Conservation (phyloP, 2,329 filamentous ascomycete genomes). For the Leptosphaerulina australis region DNA sequence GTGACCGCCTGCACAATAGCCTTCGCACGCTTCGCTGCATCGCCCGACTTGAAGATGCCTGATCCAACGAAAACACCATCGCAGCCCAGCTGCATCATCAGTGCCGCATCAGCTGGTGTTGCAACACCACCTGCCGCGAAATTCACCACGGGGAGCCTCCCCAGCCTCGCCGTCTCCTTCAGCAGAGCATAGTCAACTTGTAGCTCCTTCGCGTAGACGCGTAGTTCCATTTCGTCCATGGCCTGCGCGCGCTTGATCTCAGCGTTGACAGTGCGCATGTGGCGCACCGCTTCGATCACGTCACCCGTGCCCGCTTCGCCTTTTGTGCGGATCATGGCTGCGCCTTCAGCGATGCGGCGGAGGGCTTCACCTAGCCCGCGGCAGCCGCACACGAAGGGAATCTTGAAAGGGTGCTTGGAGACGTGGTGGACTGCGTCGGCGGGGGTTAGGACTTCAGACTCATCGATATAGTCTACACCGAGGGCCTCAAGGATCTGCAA, state of each 20-base stretch:
- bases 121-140: constrained; percentile 99
- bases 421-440: constrained; percentile 92
- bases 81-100: constrained; percentile 99
- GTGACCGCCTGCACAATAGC: constrained; percentile 95
- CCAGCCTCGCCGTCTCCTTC: constrained; percentile 83
- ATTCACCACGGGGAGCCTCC: constrained; percentile 92
- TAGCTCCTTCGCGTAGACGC: constrained; percentile 80
- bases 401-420: constrained; percentile 80
- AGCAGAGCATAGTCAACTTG: constrained; percentile 79
- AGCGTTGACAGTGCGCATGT: constrained; percentile 87
- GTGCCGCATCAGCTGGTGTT: constrained; percentile 93
- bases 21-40: constrained; percentile 86
- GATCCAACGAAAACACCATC: constrained; percentile 97
- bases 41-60: constrained; percentile 96
- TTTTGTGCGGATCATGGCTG: constrained; percentile 98
- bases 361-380: constrained; percentile 92
- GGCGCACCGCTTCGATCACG: constrained; percentile 92
- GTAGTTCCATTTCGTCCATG: constrained; percentile 73
- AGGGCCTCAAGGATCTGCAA: constrained; percentile 94
- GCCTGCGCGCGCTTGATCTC: constrained; percentile 76
- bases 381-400: constrained; percentile 96
- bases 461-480: constrained; percentile 97
- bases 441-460: constrained; percentile 95
- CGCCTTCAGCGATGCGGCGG: constrained; percentile 86
- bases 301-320: constrained; percentile 97